Percentiles rank a stretch among this genome's conserved stretches.
Evolutionary conservation across 106 monocot genomes (phyloP).

Genomic region (Gastrodia elata): DNA sequence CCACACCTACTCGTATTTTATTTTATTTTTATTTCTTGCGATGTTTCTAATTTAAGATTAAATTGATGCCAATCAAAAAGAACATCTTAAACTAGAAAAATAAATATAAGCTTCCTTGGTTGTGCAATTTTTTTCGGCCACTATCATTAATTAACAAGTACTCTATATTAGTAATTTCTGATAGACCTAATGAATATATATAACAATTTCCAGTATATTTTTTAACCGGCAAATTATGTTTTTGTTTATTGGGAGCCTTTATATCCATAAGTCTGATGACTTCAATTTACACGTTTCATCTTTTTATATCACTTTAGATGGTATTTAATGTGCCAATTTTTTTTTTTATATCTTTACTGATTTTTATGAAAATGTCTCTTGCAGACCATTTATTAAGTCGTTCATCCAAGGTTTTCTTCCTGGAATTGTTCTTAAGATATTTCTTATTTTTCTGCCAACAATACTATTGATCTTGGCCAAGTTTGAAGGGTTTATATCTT

Average conservation of each 20-base stretch:
- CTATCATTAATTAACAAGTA: too few species aligned
- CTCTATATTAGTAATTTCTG: background rate
- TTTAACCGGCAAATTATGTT: background rate
- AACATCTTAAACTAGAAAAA: too few species aligned
- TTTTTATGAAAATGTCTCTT: background rate
- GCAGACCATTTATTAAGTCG: constrained; percentile 63
- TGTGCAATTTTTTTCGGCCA: too few species aligned
- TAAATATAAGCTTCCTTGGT: too few species aligned
- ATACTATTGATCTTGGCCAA: constrained; percentile 94
- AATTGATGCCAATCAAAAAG: too few species aligned
- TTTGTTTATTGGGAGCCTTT: background rate
- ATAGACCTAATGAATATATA: background rate
- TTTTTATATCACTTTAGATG: background rate
- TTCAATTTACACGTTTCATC: background rate
- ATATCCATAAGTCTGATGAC: background rate
- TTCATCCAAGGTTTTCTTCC: constrained; percentile 96
- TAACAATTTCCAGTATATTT: background rate
- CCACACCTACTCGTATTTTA: too few species aligned
- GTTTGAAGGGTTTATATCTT: constrained; percentile 62
- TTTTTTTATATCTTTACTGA: background rate
- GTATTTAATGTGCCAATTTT: background rate
- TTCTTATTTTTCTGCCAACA: constrained; percentile 79
- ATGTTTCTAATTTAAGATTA: too few species aligned
- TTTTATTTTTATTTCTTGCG: too few species aligned
- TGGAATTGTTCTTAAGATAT: constrained; percentile 86